Conservation (phyloP, 75 land plant genomes). For the Selaginella tamariscina region DNA sequence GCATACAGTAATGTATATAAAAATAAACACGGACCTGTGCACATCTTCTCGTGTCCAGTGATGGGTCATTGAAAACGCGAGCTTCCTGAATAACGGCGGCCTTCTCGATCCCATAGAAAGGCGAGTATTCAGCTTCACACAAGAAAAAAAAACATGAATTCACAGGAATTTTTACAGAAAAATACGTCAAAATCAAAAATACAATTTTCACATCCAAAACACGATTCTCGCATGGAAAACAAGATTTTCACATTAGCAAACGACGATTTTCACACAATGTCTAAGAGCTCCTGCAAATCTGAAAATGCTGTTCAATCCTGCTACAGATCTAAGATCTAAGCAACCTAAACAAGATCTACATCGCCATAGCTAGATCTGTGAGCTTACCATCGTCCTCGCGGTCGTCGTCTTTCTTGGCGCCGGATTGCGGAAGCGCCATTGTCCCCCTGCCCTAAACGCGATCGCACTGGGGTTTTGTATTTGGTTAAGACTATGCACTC, state of each 20-base stretch:
- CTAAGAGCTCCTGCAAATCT: background rate
- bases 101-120: slow-evolving; percentile 89
- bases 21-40: slow-evolving; percentile 45
- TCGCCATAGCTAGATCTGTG: background rate
- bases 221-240: background rate
- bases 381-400: slow-evolving; percentile 78
- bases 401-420: slow-evolving; percentile 93
- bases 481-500: no score
- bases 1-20: no score
- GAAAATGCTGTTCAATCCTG: background rate
- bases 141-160: background rate
- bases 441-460: no score
- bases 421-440: slow-evolving; percentile 74
- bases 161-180: background rate
- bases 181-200: background rate
- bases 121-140: slow-evolving; percentile 73
- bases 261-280: no score
- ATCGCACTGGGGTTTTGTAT: no score
- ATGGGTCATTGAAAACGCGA: slow-evolving; percentile 93
- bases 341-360: background rate
- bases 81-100: slow-evolving; percentile 96
- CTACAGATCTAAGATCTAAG: slow-evolving; percentile 6
- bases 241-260: no score
- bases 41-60: slow-evolving; percentile 79
- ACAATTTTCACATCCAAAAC: background rate